Conservation (phyloP, 1,284 basidiomycete species). For the Ganoderma lingzhi region DNA sequence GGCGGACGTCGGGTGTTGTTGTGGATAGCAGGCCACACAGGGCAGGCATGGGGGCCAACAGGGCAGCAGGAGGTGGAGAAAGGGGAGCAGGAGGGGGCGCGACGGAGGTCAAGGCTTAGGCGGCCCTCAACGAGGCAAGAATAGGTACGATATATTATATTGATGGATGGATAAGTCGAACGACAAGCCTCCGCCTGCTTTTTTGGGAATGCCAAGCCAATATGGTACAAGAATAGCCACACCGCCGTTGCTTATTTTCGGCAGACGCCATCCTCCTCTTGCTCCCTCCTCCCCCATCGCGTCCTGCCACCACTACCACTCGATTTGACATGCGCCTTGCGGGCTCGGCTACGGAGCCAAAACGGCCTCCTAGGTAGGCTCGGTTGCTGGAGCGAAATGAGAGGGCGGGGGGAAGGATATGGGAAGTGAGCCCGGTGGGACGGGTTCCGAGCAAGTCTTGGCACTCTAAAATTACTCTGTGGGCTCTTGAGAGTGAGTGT, state of each 20-base stretch:
- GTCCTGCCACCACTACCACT: neutral
- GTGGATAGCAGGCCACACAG: neutral
- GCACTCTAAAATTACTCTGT: slow-evolving; percentile 43
- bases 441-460: slow-evolving; percentile 40
- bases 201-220: slow-evolving; percentile 34
- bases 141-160: slow-evolving; percentile 29
- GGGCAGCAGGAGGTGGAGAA: slow-evolving; percentile 11
- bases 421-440: slow-evolving; percentile 29
- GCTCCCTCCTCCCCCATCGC: slow-evolving; percentile 12
- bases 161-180: slow-evolving; percentile 26
- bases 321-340: neutral
- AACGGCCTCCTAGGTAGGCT: neutral
- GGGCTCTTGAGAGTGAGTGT: slow-evolving; percentile 38
- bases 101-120: slow-evolving; percentile 6
- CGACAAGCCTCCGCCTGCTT: slow-evolving; percentile 29
- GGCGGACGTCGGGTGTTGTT: slow-evolving; percentile 14
- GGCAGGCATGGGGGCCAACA: slow-evolving; percentile 3
- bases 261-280: slow-evolving; percentile 28
- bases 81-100: slow-evolving; percentile 15
- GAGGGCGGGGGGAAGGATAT: slow-evolving; percentile 14
- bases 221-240: slow-evolving; percentile 28
- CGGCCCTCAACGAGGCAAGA: slow-evolving; percentile 19
- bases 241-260: slow-evolving; percentile 34
- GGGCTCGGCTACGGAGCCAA: neutral
- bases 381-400: neutral